A percentile compares a stretch with the other conserved stretches of the same genome.
phyloP scores from a whole-genome alignment of 805 yeast genomes.

The Candida caryicola region DNA sequence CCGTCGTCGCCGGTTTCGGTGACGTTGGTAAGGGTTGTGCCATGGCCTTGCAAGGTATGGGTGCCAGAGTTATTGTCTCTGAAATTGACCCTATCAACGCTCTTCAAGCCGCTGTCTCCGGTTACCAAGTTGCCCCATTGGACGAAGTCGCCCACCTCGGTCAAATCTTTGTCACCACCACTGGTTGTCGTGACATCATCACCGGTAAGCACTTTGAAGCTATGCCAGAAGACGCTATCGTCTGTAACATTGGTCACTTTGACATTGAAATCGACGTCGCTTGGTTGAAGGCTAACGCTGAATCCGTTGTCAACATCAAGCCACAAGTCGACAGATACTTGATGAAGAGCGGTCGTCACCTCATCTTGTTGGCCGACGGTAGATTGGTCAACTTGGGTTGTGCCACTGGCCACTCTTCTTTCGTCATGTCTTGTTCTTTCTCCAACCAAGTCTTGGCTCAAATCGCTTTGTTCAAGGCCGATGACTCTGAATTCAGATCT shows the following conservation, averaged over 20 bases:
- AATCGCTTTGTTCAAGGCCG: conserved; percentile 91
- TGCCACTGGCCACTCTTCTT: conserved; percentile 99
- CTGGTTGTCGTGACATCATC: conserved; percentile 99
- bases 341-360: conserved; percentile 84
- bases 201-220: conserved; percentile 78
- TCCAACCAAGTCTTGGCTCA: conserved; percentile 99
- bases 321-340: conserved; percentile 99
- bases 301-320: conserved; percentile 92
- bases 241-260: conserved; percentile 99
- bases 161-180: conserved; percentile 98
- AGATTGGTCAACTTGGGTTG: conserved; percentile 99
- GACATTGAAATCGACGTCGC: conserved; percentile 99
- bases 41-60: conserved; percentile 97
- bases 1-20: conserved; percentile 99
- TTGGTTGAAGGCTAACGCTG: conserved; percentile 94
- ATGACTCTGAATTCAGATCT: conserved; percentile 74
- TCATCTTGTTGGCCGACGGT: conserved; percentile 97
- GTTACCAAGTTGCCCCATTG: conserved; percentile 95
- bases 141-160: conserved; percentile 90
- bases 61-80: conserved; percentile 96
- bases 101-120: conserved; percentile 98
- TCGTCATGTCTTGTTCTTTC: conserved; percentile 99
- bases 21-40: conserved; percentile 99
- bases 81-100: conserved; percentile 99
- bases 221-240: conserved; percentile 99